A percentile compares a stretch with the other conserved stretches of the same genome.
Evolutionary conservation across 352 stramenopile genomes (phyloP).

Genomic region (Phytophthora litchii): DNA sequence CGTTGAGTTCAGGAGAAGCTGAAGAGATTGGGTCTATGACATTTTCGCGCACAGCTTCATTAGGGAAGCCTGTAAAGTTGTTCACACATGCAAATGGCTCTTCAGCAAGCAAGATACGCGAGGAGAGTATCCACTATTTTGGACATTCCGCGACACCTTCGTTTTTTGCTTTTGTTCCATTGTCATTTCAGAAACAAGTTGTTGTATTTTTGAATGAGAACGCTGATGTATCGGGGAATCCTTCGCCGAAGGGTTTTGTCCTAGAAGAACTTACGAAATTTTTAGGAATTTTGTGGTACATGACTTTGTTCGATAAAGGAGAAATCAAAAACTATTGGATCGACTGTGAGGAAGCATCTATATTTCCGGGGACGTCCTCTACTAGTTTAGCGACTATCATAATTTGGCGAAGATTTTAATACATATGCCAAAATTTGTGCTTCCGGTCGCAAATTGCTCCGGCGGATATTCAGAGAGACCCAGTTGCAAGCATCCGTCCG

Average conservation of each 20-base stretch:
- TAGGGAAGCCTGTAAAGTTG: neutral
- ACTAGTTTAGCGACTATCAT: neutral
- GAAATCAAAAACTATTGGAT: slow-evolving; percentile 18
- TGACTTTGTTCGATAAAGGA: slow-evolving; percentile 12
- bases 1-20: neutral
- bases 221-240: neutral
- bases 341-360: neutral
- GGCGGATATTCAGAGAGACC: slow-evolving; percentile 1
- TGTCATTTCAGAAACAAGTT: slow-evolving; percentile 1
- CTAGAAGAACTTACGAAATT: slow-evolving; percentile 3
- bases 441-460: slow-evolving; percentile 2
- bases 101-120: neutral
- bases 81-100: slow-evolving; percentile 4
- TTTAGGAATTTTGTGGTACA: slow-evolving; percentile 9
- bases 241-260: neutral
- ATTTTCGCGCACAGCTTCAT: neutral
- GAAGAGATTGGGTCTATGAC: slow-evolving; percentile 3
- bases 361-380: no score
- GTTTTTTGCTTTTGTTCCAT: no score
- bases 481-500: slow-evolving; percentile 11
- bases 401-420: neutral
- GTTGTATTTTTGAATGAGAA: slow-evolving; percentile 6
- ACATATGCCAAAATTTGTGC: slow-evolving; percentile 5
- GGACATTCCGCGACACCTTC: no score
- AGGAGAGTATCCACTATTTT: neutral